Evolutionary conservation across 176 grass and related monocot genomes (phyloP).

Genomic region (Oryza rufipogon): DNA sequence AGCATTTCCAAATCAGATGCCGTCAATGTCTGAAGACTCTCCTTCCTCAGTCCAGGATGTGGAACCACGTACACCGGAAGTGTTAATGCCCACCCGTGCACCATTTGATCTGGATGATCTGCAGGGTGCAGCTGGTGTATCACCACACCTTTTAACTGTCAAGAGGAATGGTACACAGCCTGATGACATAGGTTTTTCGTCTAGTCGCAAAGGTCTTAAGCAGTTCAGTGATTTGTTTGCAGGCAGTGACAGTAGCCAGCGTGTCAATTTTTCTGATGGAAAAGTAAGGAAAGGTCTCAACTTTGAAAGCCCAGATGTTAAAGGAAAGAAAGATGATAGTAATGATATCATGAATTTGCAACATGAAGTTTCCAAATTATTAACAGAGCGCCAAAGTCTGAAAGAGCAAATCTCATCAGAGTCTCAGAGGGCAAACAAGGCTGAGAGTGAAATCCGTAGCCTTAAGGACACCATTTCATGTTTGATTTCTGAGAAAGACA

Average conservation of each 20-base stretch:
- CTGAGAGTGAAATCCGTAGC: constrained; percentile 56
- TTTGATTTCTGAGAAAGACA: constrained; percentile 59
- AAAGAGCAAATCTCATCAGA: constrained; percentile 55
- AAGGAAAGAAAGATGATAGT: constrained; percentile 45
- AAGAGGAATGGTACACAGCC: constrained; percentile 61
- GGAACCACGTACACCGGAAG: constrained; percentile 58
- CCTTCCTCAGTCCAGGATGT: constrained; percentile 39
- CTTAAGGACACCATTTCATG: constrained; percentile 44
- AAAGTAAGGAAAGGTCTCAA: constrained; percentile 52
- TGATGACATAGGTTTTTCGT: constrained; percentile 42
- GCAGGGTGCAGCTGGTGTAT: constrained; percentile 44
- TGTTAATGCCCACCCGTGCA: constrained; percentile 12
- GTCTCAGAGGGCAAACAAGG: constrained; percentile 55
- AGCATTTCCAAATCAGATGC: constrained; percentile 63
- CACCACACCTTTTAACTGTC: constrained; percentile 37
- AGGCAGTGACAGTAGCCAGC: constrained; percentile 29
- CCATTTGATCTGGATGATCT: constrained; percentile 58
- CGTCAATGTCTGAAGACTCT: constrained; percentile 50
- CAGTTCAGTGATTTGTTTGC: constrained; percentile 58
- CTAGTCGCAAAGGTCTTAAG: constrained; percentile 56
- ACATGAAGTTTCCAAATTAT: constrained; percentile 56
- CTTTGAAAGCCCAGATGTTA: constrained; percentile 49
- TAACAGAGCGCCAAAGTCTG: constrained; percentile 50
- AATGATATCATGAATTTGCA: constrained; percentile 46
- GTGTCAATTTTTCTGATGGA: constrained; percentile 39